phyloP scores from a whole-genome alignment of 768 basidiomycete species.

The Boletus rubropictus region DNA sequence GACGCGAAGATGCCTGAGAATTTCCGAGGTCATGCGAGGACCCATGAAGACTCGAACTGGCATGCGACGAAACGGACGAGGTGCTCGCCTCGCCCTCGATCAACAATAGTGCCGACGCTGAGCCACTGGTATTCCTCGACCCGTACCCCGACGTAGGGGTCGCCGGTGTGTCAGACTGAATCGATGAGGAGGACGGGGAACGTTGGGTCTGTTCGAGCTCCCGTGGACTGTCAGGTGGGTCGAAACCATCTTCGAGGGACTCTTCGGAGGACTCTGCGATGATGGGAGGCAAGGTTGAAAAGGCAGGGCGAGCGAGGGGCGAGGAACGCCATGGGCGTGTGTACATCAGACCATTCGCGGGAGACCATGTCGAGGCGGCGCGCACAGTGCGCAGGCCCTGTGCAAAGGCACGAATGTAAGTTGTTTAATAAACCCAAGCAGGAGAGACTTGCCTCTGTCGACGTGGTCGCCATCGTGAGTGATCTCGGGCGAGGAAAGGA shows the following conservation, averaged over 20 bases:
- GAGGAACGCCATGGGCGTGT: conserved; percentile 30
- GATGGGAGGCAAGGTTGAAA: conserved; percentile 24
- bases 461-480: conserved; percentile 6
- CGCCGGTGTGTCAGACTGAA: conserved; percentile 11
- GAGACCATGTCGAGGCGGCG: conserved; percentile 4
- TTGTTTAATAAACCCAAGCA: not conserved
- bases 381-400: conserved; percentile 21
- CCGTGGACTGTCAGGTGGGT: not conserved
- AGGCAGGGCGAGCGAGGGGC: conserved; percentile 23
- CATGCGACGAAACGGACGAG: conserved; percentile 19
- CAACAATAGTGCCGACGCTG: conserved; percentile 3
- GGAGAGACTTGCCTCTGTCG: conserved; percentile 14
- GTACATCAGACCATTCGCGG: conserved; percentile 4
- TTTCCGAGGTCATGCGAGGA: conserved; percentile 19
- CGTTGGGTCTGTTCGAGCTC: not conserved
- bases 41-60: conserved; percentile 7
- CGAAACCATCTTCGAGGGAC: conserved; percentile 4
- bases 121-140: conserved; percentile 12
- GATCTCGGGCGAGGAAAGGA: too few species aligned
- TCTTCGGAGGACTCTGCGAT: conserved; percentile 22
- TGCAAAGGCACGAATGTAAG: not conserved
- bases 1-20: not conserved
- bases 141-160: conserved; percentile 13
- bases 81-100: conserved; percentile 17
- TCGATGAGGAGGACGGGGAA: conserved; percentile 14